A percentile compares a stretch with the other conserved stretches of the same genome.
phyloP scores from a whole-genome alignment of 1,284 basidiomycete genomes.

The Heterobasidion annosum region DNA sequence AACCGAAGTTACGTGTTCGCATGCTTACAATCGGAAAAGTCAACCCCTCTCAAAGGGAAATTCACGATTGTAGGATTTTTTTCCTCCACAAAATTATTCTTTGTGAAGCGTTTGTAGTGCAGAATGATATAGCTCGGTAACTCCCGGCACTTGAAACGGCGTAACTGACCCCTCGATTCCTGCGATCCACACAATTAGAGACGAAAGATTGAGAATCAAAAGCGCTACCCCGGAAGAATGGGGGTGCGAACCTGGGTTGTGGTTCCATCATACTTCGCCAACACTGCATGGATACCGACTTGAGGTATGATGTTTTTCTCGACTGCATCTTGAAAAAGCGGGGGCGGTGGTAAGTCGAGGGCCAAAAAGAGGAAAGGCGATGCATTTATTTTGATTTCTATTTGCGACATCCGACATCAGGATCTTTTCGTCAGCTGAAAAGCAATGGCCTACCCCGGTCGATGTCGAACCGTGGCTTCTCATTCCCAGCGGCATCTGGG shows the following conservation, averaged over 20 bases:
- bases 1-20: not conserved
- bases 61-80: conserved; percentile 99
- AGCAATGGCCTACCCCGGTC: conserved; percentile 59
- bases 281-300: conserved; percentile 82
- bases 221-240: conserved; percentile 9
- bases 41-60: conserved; percentile 88
- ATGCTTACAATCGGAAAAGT: conserved; percentile 80
- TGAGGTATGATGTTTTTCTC: conserved; percentile 99
- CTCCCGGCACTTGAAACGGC: conserved; percentile 82
- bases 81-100: conserved; percentile 96
- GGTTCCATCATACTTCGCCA: conserved; percentile 94
- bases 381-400: conserved; percentile 79
- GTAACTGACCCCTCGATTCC: conserved; percentile 82
- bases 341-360: conserved; percentile 92
- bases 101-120: conserved; percentile 97
- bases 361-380: conserved; percentile 95
- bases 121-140: conserved; percentile 91
- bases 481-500: conserved; percentile 60
- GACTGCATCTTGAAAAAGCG: conserved; percentile 90
- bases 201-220: conserved; percentile 1
- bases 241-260: conserved; percentile 64
- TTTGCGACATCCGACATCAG: conserved; percentile 7
- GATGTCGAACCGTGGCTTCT: conserved; percentile 85
- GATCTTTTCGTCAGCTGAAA: not conserved
- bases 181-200: conserved; percentile 18